Evolutionary conservation across 768 basidiomycete genomes (phyloP).

Genomic region (Hirschioporus abietinus): DNA sequence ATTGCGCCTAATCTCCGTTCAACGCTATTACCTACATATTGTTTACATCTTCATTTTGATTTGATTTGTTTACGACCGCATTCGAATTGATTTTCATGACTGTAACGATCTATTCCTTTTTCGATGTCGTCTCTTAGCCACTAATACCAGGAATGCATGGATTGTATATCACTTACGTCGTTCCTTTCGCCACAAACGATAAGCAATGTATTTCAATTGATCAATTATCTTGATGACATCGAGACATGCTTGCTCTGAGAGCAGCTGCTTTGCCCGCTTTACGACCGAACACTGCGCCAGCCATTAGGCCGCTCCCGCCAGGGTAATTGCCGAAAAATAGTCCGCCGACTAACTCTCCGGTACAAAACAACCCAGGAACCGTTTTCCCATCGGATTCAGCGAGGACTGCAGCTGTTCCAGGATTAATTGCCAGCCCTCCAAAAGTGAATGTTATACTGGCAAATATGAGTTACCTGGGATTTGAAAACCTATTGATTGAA

Average conservation of each 20-base stretch:
- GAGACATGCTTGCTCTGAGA: constrained; percentile 4
- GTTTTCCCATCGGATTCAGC: constrained; percentile 31
- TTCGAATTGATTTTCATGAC: neutral
- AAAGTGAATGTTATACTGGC: constrained; percentile 59
- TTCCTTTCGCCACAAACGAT: neutral
- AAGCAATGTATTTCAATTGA: neutral
- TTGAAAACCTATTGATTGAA: neutral
- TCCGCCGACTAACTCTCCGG: constrained; percentile 66
- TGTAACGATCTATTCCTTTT: neutral
- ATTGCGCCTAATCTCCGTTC: neutral
- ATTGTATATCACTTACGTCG: neutral
- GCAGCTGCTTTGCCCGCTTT: constrained; percentile 48
- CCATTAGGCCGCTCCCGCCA: constrained; percentile 61
- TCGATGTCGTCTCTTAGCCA: neutral
- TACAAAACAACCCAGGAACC: constrained; percentile 55
- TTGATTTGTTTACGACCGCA: too few species aligned
- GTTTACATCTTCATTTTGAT: neutral
- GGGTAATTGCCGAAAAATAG: constrained; percentile 65
- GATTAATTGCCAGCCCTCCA: constrained; percentile 59
- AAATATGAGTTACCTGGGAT: neutral
- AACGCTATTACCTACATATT: neutral
- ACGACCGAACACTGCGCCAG: constrained; percentile 60
- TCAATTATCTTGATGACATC: neutral
- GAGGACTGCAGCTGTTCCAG: constrained; percentile 46
- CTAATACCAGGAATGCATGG: neutral